Base-by-base conservation (phyloP, 495 filamentous ascomycete genomes). In the Neurospora sp. region DNA sequence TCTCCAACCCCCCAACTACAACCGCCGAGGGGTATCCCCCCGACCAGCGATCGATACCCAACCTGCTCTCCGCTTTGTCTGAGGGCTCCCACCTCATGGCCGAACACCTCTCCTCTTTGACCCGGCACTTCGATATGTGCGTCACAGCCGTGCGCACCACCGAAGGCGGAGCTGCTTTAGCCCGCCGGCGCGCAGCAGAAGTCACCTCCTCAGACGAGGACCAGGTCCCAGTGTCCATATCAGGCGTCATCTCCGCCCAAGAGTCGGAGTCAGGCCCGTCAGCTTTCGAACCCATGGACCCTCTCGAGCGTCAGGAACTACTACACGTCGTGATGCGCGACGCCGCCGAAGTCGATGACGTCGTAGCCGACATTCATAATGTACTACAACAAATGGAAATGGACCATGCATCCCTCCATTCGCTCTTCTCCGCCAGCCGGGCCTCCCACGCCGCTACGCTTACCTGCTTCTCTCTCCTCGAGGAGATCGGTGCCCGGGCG, bases 41-140 rank as follows among this genome's bases (percentile, higher is more conserved):
- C 1, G 87, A 96, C 70, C 54, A 62, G 54, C 54, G 54, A 8
- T 62, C 54, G 0, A 62, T 62, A 62, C 88, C 91, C 20, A 81
- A 86, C 11, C 88, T 93, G 74, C 88, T 98, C 69, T 87, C 89
- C 69, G 85, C 87, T 6, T 86, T 98, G 41, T 91, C 97, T 77
- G 86, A 86, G 70, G 90, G 94, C 74, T 94, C 96, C 0, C 89
- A 91, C 75, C 90, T 90, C 74, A 96, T 97, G 92, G 96, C 94
- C 39, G 84, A 88, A 70, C 84, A 92, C 27, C 86, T 99, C 1
- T 89, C 95, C 75, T 92, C 91, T 3, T 85, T 99, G 27, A 94
- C 93, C n/a, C 85, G 86, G 16, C 96, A 99, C 82, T 98, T 97
- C 77, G 96, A 99, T 81, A 89, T 96, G 72, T 99, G 96, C 78